Base-by-base conservation (phyloP, 768 basidiomycete species). In the Boletus rufocinnamomeus region DNA sequence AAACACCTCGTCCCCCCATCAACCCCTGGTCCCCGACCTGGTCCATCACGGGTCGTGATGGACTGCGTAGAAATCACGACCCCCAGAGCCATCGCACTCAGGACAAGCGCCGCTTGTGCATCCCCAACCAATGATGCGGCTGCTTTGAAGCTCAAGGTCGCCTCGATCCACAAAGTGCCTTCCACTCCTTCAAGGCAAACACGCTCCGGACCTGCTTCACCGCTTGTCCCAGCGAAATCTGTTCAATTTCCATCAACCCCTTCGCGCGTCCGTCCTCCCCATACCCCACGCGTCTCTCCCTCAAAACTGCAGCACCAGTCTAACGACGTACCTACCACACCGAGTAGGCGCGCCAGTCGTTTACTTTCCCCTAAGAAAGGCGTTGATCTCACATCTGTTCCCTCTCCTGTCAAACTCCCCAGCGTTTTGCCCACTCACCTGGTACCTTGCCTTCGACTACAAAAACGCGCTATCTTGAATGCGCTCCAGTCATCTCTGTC, bases 391-490 rank as follows among this genome's bases (percentile, higher is more conserved):
- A 25, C 34, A 58, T 30, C 25, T 13, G 14, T 59, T 9, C 62
- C 61, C 2, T 54, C 62, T n/a, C 56, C 61, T 10, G 54, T 65
- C 30, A 70, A 65, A 53, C 62, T 72, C 23, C 70, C 72, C 7
- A 10, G 47, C 2, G 61, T 52, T 21, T 68, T 83, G n/a, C 79
- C 82, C 9, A 44, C 64, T 4, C 77, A 81, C 65, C 67, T 85
- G 2, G 65, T 74, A 43, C 60, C 76, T 25, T 84, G 75, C 60
- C 69, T 90, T 17, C 69, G 77, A 37, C 75, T 75, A 3, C 89
- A 89, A 68, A 89, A 87, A 68, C 78, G 77, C 44, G 81, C 77
- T 11, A 78, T 86, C 19, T 67, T 91, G 32, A 66, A 66, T 47
- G 75, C 77, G 17, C 71, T 91, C 10, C 78, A 76, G 27, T 61